Evolutionary conservation across 2,329 filamentous ascomycete species (phyloP).

Genomic region (Coniochaeta sp.): DNA sequence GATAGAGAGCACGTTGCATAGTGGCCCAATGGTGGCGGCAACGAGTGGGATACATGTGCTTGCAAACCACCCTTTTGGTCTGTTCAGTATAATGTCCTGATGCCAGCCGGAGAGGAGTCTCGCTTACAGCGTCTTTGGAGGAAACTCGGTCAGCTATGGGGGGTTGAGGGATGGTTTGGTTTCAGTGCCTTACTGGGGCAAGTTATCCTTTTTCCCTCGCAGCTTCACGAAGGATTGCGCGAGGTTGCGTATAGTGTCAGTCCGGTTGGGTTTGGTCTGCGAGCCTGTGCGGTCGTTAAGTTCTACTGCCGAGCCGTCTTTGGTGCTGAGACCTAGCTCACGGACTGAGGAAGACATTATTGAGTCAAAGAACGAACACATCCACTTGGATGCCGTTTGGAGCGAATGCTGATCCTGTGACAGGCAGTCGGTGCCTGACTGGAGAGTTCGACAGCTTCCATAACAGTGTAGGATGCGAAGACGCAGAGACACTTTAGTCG

Average conservation of each 20-base stretch:
- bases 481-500: background rate
- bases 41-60: constrained; percentile 46
- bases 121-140: background rate
- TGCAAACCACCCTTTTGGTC: constrained; percentile 28
- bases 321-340: background rate
- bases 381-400: background rate
- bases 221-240: background rate
- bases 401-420: background rate
- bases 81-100: background rate
- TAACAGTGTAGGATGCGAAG: background rate
- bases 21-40: constrained; percentile 60
- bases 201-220: background rate
- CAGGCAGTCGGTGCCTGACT: background rate
- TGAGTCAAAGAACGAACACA: background rate
- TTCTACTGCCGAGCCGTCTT: background rate
- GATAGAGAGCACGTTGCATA: constrained; percentile 65
- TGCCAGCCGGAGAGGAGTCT: background rate
- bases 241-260: background rate
- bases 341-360: background rate
- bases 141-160: background rate
- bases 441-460: background rate
- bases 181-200: background rate
- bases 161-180: background rate
- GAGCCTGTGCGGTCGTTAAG: background rate
- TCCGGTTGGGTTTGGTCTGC: background rate